Evolutionary conservation across 179 eudicot genomes (phyloP), one percentile per base, ranked within the genome.

Genomic region (Patellifolia procumbens): DNA sequence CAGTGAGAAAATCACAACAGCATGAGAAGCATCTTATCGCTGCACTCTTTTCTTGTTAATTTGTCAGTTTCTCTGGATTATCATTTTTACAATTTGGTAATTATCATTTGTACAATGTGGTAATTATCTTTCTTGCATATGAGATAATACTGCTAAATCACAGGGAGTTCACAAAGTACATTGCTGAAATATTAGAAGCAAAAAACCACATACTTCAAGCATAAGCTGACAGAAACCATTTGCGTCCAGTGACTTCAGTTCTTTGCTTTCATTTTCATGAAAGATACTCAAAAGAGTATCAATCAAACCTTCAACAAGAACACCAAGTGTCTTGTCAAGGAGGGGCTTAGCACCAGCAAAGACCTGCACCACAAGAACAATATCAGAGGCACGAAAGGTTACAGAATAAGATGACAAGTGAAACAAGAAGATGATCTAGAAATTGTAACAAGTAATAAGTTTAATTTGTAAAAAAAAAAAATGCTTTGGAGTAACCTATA

Each of bases 211-310:
- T 83, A 95, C 99, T 98, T 95, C 99, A 74, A 95, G 89, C 98
- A 91, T 95, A 73, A 95, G 97, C 87, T 91, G 99, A 81, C 90
- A 91, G 78, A 90, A 95, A 81, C 99, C 99, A 86, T 90, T 95
- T 66, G 97, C 86, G 84, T 95, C 99, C 80, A 95, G 78, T 39
- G 87, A 80, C 82, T 83, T 87, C 34, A 95, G 90, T 74, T 95
- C 97, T 75, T 82, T 84, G 80, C 75, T 76, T 81, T 83, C 80
- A 59, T 87, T 87, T 84, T 93, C 99, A 78, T 93, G 85, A 75
- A 95, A 90, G 68, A 93, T 90, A 82, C 97, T 91, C 32, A 91
- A 84, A 56, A 95, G 82, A 53, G 93, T 90, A 85, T 93, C 99
- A 74, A 95, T 87, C 69, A 95, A 75, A 74, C 99, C 99, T 84